Conservation (phyloP, 106 monocot species). For the Acorus gramineus region DNA sequence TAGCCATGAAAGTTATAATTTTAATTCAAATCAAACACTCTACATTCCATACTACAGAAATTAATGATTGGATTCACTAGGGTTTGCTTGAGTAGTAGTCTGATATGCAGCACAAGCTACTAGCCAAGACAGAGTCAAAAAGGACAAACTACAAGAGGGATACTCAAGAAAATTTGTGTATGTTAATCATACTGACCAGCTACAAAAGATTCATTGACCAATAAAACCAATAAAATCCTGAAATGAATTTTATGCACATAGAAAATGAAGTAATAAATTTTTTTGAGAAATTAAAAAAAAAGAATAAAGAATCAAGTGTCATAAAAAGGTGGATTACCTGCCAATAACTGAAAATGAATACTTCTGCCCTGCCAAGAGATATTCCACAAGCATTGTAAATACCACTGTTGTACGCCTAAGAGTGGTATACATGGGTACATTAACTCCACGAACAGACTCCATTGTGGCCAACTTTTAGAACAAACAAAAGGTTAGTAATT, state of each 20-base stretch:
- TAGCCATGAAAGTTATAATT: too few relatives aligned
- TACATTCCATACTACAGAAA: too few relatives aligned
- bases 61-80: too few relatives aligned
- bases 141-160: too few relatives aligned
- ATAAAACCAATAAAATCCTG: too few relatives aligned
- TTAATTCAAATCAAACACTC: too few relatives aligned
- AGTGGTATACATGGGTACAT: conserved; percentile 99
- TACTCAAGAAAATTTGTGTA: too few relatives aligned
- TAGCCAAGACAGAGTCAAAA: too few relatives aligned
- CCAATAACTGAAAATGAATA: conserved; percentile 53
- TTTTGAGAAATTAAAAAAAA: background rate
- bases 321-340: conserved; percentile 38
- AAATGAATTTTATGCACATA: background rate
- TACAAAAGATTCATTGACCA: too few relatives aligned
- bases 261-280: background rate
- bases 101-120: too few relatives aligned
- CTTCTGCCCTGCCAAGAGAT: conserved; percentile 67
- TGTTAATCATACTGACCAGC: too few relatives aligned
- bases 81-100: too few relatives aligned
- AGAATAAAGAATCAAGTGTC: background rate
- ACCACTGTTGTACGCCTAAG: conserved; percentile 96
- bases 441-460: conserved; percentile 98
- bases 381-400: conserved; percentile 92
- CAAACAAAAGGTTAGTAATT: background rate
- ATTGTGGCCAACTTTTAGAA: conserved; percentile 73